Base-by-base conservation (phyloP, 2,329 filamentous ascomycete genomes). In the Aspergillus sp. region DNA sequence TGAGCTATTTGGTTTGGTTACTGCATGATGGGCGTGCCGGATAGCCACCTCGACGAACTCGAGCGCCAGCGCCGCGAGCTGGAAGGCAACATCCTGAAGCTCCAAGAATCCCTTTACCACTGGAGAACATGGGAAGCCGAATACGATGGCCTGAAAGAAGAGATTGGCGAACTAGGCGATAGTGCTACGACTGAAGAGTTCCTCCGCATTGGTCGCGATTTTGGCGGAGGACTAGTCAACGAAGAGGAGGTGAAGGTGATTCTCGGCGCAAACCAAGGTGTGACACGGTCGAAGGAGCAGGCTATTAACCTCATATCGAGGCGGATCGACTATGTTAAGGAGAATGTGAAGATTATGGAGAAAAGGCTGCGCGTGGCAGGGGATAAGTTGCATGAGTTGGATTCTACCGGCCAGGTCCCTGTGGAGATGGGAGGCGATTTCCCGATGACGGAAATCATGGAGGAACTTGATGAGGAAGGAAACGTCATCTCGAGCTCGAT, bases 111-210 rank as follows among this genome's bases (percentile, higher is more conserved):
- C 5, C 76, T 97, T 45, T 81, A 82, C 52, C 85, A 94, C 70
- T 98, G 91, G 91, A 85, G 87, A 53, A 83, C 83, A 46, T 94
- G 87, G 80, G 90, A 94, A 64, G 81, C 86, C 42, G 91, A 97
- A 65, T 97, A 97, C 66, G 88, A 95, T 62, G 81, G 83, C 27
- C 76, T 97, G 51, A 89, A 86, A 63, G 88, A 94, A 63, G 88
- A 94, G 59, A 78, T 97, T 29, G 69, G 80, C 44, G 73, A 71
- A 3, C 63, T 83, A 28, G 64, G 74, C 33, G 64, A 73, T 38
- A 69, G 72, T 43, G 66, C 77, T 46, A 67, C 70, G 29, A 68
- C 71, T 4, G 68, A 78, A 12, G 76, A 81, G 29, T 76, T 89
- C 29, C 70, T 77, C 5, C 69, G 69, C 29, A 56, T 58, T 8